Conservation (phyloP, 2,329 filamentous ascomycete species). For the Myotisia sp. region DNA sequence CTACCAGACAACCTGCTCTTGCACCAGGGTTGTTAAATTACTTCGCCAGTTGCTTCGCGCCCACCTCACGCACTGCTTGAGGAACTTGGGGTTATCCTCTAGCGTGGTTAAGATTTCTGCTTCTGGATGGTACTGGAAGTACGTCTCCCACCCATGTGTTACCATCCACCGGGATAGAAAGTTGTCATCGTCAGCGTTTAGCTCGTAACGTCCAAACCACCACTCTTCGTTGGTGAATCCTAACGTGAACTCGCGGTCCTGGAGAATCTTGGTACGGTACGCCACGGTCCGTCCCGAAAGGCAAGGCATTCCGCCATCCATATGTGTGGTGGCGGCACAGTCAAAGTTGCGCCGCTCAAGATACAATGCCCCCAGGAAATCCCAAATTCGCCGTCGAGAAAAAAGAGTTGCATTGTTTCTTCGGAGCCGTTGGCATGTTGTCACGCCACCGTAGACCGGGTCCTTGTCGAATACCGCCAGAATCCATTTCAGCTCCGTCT, state of each 20-base stretch:
- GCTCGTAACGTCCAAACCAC: slow-evolving; percentile 60
- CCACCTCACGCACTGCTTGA: slow-evolving; percentile 90
- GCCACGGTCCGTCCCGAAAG: slow-evolving; percentile 89
- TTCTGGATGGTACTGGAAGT: slow-evolving; percentile 83
- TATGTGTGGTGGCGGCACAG: slow-evolving; percentile 85
- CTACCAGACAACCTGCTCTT: slow-evolving; percentile 73
- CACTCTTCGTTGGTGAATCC: slow-evolving; percentile 86
- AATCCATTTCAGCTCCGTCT: slow-evolving; percentile 76
- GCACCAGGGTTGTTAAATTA: slow-evolving; percentile 79
- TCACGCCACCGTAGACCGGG: slow-evolving; percentile 66
- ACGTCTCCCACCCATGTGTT: slow-evolving; percentile 81
- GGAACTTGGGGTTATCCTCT: slow-evolving; percentile 74
- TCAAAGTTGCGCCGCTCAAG: slow-evolving; percentile 92
- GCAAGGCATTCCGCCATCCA: slow-evolving; percentile 91
- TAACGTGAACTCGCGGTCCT: slow-evolving; percentile 70
- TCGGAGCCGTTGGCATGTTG: slow-evolving; percentile 75
- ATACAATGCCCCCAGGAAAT: slow-evolving; percentile 83
- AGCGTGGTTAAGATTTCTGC: slow-evolving; percentile 88
- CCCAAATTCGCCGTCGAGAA: slow-evolving; percentile 52
- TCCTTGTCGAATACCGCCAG: slow-evolving; percentile 80
- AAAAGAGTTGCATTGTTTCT: slow-evolving; percentile 49
- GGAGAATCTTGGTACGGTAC: slow-evolving; percentile 76
- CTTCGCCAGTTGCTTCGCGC: slow-evolving; percentile 95
- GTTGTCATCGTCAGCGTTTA: slow-evolving; percentile 96
- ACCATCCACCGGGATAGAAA: slow-evolving; percentile 96